A percentile compares a stretch with the other conserved stretches of the same genome.
These are phyloP conservation scores for Vitis rotundifolia DNA, from an alignment of 164 flowering plant species.

Conservation along the genomic window DNA sequence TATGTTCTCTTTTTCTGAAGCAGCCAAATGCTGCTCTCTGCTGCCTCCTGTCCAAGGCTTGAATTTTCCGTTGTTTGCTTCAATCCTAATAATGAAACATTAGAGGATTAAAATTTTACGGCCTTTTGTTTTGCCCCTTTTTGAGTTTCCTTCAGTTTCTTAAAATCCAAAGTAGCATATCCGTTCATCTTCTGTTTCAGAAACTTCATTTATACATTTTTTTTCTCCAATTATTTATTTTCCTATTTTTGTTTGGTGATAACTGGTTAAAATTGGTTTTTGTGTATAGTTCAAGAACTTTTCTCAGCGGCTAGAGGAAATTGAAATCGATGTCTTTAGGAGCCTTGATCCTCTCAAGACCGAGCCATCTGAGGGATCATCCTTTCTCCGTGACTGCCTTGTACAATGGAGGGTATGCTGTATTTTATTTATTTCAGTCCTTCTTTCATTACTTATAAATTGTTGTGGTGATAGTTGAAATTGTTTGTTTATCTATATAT, in stretches of 20 bases:
- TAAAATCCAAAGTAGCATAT: too few species aligned
- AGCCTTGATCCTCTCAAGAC: constrained; percentile 58
- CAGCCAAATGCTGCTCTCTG: too few species aligned
- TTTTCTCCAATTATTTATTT: neutral
- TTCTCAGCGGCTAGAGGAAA: constrained; percentile 62
- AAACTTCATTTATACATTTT: too few species aligned
- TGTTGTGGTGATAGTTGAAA: too few species aligned
- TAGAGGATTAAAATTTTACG: neutral
- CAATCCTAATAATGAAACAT: too few species aligned
- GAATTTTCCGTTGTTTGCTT: neutral
- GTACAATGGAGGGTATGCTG: constrained; percentile 77
- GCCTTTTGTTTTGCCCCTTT: too few species aligned
- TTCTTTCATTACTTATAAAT: neutral
- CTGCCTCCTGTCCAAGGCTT: too few species aligned
- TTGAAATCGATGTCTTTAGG: constrained; percentile 68
- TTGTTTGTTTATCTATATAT: too few species aligned
- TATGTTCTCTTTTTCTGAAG: too few species aligned
- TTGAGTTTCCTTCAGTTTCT: too few species aligned
- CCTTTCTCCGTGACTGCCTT: constrained; percentile 77
- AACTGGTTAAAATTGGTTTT: neutral
- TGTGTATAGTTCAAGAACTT: constrained; percentile 73
- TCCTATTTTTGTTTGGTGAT: neutral
- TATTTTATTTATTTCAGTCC: neutral
- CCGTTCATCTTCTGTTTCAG: too few species aligned
- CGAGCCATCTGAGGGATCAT: constrained; percentile 70